A percentile compares a stretch with the other conserved stretches of the same genome.
phyloP scores from a whole-genome alignment of 108 stramenopile genomes.

The Conticribra guillardii region DNA sequence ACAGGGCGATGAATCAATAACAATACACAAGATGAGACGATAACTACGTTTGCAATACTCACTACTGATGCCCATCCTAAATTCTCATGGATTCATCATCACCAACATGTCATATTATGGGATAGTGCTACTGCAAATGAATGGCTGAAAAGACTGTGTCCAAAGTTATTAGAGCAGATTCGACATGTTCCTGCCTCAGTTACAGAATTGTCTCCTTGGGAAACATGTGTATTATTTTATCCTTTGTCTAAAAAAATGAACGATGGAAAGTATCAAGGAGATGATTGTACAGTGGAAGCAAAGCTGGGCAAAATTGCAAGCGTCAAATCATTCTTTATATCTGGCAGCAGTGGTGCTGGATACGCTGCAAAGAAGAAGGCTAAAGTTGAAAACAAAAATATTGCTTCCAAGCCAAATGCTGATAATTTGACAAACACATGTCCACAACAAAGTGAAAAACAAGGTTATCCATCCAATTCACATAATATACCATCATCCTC shows the following conservation, averaged over 20 bases:
- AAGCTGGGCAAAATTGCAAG: slow-evolving; percentile 18
- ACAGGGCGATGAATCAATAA: slow-evolving; percentile 56
- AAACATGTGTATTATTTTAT: too few relatives aligned
- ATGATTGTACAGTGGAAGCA: slow-evolving; percentile 38
- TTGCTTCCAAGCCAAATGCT: too few relatives aligned
- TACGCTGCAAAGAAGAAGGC: too few relatives aligned
- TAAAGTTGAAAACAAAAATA: too few relatives aligned
- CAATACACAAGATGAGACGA: slow-evolving; percentile 45
- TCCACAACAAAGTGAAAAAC: too few relatives aligned
- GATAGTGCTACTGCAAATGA: slow-evolving; percentile 55
- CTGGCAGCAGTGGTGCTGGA: neutral
- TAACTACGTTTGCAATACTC: slow-evolving; percentile 76
- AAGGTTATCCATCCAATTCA: too few relatives aligned
- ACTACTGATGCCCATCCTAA: slow-evolving; percentile 72
- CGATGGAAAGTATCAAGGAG: slow-evolving; percentile 28
- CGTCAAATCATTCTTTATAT: slow-evolving; percentile 31
- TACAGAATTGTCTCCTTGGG: slow-evolving; percentile 4
- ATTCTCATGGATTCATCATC: slow-evolving; percentile 69
- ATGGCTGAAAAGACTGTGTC: slow-evolving; percentile 69
- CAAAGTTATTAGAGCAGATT: slow-evolving; percentile 33
- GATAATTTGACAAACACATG: too few relatives aligned
- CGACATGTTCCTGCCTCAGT: slow-evolving; percentile 4
- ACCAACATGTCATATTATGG: slow-evolving; percentile 75
- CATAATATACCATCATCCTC: too few relatives aligned
- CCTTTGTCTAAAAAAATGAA: slow-evolving; percentile 43